Evolutionary conservation across 495 filamentous ascomycete species (phyloP), one percentile per base, ranked within the genome.

Genomic region (Neurospora sp.): DNA sequence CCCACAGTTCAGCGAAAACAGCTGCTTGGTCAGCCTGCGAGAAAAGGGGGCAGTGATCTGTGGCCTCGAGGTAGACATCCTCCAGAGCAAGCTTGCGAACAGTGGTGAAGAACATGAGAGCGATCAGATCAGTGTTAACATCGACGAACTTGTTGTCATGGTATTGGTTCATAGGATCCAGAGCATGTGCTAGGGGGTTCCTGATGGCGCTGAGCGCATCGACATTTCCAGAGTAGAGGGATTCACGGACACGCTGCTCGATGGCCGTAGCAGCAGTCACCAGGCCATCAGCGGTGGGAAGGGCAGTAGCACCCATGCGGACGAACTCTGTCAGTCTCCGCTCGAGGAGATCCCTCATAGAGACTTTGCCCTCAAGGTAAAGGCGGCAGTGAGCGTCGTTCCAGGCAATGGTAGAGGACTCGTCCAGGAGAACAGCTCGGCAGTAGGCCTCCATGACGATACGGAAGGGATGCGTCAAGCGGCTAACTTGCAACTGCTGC

Each of bases 1-100:
- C 78, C 78, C 78, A 79, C 0, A 79, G 71, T 46, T 79, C 78
- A 9, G 76, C 72, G 31, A 79, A 79, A 3, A 79, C 78, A 20
- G 76, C 78, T 5, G 78, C 78, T 71, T 79, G 78, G 39, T 79
- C 78, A 1, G 76, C 71, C 20, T 78, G 78, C 1, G 76, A 75
- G 65, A 79, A 79, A 20, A 79, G 39, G 18, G 78, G 78, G 40
- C 78, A 79, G 48, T 73, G 76, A 38, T 79, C 78, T 0, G 78
- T 79, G 11, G 78, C 71, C 39, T 79, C 78, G 9, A 77, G 39
- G 39, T 78, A 78, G 2, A 79, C 75, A 31, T 79, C 73, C 14
- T 79, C 75, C 12, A 79, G 42, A 1, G 76, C 78, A 4, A 71
- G 69, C 42, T 72, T 71, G 12, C 78, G 76, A 16, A 79, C 73